Base-by-base conservation (phyloP, 169 alveolate genomes). In the Theileria luwenshuni region DNA sequence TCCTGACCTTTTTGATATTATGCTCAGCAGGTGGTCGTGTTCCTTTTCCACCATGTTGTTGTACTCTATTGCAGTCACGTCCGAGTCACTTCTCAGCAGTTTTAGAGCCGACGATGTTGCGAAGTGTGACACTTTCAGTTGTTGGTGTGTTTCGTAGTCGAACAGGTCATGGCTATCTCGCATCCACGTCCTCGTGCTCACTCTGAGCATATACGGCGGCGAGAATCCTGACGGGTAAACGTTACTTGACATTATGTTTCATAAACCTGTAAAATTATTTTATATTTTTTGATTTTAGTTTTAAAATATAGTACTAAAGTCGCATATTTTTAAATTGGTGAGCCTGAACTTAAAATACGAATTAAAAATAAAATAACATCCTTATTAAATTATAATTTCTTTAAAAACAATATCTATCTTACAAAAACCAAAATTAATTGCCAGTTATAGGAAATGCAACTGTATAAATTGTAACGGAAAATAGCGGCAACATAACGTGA, bases 131-230 rank as follows among this genome's bases (percentile, higher is more conserved):
- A 69, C 74, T 5, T 59, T 19, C 41, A 94, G 90, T 58, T 93
- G 96, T 30, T 86, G 92, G 60, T 73, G 79, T 13, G 97, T 93
- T 86, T 96, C 98, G 75, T 95, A 96, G 91, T 96, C 98, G 83
- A 94, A 96, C 60, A 96, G 91, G 60, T 95, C 99, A 69, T 96
- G 98, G 52, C 96, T 89, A 90, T 96, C 99, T 41, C 99, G 86
- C 47, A 93, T 84, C 99, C 99, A 96, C 15, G 99, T 96, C 69
- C 92, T 80, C 32, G 96, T 92, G 77, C 90, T 83, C 19, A 91
- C 87, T 27, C 91, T 83, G 58, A 88, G 77, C 93, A 86, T 88
- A 49, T 60, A 83, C 32, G 67, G 76, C n/a, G 71, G 75, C 13
- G 67, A 49, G 12, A 49, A 49, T 51, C 64, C 27, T 21, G 71